phyloP scores from a whole-genome alignment of 2,329 filamentous ascomycete genomes.

The Talaromyces sp. region DNA sequence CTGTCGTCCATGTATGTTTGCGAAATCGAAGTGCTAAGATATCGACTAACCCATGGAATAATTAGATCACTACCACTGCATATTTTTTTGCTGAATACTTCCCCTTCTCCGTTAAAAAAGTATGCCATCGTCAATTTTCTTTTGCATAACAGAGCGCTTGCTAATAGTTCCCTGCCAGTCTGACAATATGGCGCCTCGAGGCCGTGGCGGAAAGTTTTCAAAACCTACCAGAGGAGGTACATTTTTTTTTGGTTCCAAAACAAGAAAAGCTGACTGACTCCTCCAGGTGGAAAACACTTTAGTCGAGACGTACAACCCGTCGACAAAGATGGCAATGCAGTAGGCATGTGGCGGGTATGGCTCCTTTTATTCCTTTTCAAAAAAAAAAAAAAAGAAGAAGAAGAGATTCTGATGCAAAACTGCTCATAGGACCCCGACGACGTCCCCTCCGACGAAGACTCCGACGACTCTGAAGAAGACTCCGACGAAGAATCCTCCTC shows the following conservation, averaged over 20 bases:
- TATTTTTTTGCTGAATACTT: too few species aligned
- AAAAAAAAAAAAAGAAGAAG: too few species aligned
- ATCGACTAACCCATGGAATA: not conserved
- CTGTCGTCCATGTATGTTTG: not conserved
- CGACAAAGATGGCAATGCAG: conserved; percentile 82
- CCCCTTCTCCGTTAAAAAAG: too few species aligned
- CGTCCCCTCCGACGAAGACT: conserved; percentile 41
- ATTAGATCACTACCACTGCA: too few species aligned
- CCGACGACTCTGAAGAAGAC: conserved; percentile 38
- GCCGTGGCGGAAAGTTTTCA: conserved; percentile 16
- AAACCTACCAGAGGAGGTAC: conserved; percentile 16
- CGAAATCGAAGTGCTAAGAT: not conserved
- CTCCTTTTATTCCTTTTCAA: not conserved
- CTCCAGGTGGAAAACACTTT: conserved; percentile 88
- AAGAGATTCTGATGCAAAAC: not conserved
- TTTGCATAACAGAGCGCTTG: not conserved
- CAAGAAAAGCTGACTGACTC: not conserved
- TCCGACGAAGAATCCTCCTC: conserved; percentile 44
- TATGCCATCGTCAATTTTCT: too few species aligned
- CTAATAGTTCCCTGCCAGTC: not conserved
- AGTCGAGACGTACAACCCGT: conserved; percentile 84
- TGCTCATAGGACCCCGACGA: conserved; percentile 32
- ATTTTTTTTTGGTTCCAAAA: not conserved
- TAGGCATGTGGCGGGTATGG: conserved; percentile 78
- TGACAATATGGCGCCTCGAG: conserved; percentile 14